A percentile compares a stretch with the other conserved stretches of the same genome.
Conservation (phyloP, 257 asterid species). For the Primulina tabacum region DNA sequence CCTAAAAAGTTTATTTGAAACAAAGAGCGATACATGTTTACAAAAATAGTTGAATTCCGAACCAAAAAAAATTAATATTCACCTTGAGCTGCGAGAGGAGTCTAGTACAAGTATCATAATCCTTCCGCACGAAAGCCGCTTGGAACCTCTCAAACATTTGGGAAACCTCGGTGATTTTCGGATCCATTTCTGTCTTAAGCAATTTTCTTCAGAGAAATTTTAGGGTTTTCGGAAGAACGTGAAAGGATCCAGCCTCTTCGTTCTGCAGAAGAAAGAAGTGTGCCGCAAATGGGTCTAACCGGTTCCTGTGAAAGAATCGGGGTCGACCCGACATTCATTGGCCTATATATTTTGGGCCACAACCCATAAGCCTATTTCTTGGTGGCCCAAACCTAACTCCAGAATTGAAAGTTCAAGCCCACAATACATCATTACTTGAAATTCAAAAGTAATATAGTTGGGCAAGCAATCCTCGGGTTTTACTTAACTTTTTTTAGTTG, state of each 20-base stretch:
- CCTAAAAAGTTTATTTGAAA: not conserved
- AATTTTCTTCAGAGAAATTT: not conserved
- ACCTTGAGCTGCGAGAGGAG: constrained; percentile 4
- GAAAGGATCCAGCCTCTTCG: constrained; percentile 15
- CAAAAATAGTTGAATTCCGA: not conserved
- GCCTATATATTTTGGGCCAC: not conserved
- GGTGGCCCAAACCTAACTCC: too few relatives aligned
- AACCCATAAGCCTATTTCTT: too few relatives aligned
- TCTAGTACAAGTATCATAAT: not conserved
- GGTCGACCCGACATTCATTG: not conserved
- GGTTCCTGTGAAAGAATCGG: constrained; percentile 11
- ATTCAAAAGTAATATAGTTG: too few relatives aligned
- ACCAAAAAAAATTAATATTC: too few relatives aligned
- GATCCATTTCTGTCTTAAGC: constrained; percentile 20
- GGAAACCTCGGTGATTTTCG: not conserved
- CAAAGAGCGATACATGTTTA: not conserved
- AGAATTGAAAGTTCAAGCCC: too few relatives aligned
- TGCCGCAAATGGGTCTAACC: not conserved
- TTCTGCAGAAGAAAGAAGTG: constrained; percentile 27
- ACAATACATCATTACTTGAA: too few relatives aligned
- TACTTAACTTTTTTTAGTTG: too few relatives aligned
- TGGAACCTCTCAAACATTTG: not conserved
- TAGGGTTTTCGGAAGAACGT: not conserved
- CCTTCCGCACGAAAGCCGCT: not conserved
- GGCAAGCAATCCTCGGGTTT: too few relatives aligned